Evolutionary conservation across 2,329 filamentous ascomycete species (phyloP).

Genomic region (Aspergillus phoenicis): DNA sequence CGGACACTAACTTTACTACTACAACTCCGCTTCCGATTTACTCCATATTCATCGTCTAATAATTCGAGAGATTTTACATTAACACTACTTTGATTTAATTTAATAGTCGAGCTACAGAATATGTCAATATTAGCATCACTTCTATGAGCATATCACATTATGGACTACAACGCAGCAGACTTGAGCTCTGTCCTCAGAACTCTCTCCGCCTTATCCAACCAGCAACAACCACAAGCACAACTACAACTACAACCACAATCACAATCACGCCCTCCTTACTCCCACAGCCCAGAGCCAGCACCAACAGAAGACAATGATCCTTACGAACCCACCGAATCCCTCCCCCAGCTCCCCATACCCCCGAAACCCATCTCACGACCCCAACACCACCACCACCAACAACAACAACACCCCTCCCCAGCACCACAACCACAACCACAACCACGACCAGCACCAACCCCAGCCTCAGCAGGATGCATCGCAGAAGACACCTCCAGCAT

Average conservation of each 20-base stretch:
- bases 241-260: not conserved
- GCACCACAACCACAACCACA: constrained; percentile 14
- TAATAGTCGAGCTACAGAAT: too few species aligned
- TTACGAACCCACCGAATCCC: constrained; percentile 8
- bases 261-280: not conserved
- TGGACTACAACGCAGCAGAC: constrained; percentile 36
- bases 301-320: not conserved
- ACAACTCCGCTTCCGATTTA: not conserved
- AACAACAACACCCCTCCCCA: constrained; percentile 1
- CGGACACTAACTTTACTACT: not conserved
- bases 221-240: constrained; percentile 8
- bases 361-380: not conserved
- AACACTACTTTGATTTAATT: too few species aligned
- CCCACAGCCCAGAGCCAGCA: not conserved
- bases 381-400: not conserved
- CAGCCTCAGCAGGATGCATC: constrained; percentile 8
- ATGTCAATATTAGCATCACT: not conserved
- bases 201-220: constrained; percentile 40
- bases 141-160: constrained; percentile 3
- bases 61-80: too few species aligned
- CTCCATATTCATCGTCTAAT: too few species aligned
- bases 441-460: not conserved
- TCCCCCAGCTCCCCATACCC: not conserved
- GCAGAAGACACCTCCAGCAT: constrained; percentile 49
- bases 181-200: constrained; percentile 47